Percentiles rank a stretch among this genome's conserved stretches.
Conservation (phyloP, 306 rosid genomes). For the Fragaria vesca region DNA sequence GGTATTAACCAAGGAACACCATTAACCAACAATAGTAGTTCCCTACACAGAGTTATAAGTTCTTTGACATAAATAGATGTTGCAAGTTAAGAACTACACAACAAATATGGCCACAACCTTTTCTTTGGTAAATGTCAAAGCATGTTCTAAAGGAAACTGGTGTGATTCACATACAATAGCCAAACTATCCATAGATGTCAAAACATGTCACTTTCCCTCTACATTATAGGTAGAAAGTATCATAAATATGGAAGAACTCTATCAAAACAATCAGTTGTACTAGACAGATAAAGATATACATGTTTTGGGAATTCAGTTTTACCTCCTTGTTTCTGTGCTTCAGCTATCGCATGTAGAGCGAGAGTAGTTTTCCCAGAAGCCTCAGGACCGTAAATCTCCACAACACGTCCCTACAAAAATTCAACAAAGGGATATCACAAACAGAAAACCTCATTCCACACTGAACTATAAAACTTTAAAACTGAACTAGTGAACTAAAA, state of each 20-base stretch:
- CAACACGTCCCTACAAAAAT: constrained; percentile 77
- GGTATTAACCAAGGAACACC: constrained; percentile 21
- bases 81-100: not conserved
- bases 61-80: not conserved
- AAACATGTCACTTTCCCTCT: not conserved
- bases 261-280: not conserved
- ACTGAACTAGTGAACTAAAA: not conserved
- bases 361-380: constrained; percentile 96
- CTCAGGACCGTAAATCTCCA: constrained; percentile 92
- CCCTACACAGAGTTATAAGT: constrained; percentile 8
- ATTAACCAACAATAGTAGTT: constrained; percentile 8
- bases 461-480: not conserved
- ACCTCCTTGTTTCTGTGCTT: constrained; percentile 97
- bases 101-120: not conserved
- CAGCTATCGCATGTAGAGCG: constrained; percentile 85
- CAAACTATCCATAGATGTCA: not conserved
- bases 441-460: not conserved
- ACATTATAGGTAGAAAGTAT: not conserved
- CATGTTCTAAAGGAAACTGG: constrained; percentile 6
- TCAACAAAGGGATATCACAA: constrained; percentile 25
- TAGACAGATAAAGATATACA: not conserved
- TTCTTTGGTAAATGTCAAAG: not conserved
- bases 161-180: not conserved
- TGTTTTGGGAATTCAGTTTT: not conserved
- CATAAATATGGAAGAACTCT: not conserved